phyloP scores from a whole-genome alignment of 176 grass and related monocot genomes.

The Avena sativa region DNA sequence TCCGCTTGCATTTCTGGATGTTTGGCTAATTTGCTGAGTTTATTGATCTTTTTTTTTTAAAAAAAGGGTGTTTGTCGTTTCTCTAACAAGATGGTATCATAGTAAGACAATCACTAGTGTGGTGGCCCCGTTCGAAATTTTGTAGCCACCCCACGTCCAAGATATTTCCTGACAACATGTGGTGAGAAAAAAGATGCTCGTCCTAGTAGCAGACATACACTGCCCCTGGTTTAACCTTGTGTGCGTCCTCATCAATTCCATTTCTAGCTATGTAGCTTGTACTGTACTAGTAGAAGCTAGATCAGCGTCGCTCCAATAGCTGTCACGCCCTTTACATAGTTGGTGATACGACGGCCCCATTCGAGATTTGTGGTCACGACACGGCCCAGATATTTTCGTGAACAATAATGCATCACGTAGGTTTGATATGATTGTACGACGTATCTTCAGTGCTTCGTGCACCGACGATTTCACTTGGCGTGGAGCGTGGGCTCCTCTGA shows the following conservation, averaged over 20 bases:
- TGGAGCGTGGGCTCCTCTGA: neutral
- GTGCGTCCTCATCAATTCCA: neutral
- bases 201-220: neutral
- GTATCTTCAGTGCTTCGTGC: neutral
- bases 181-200: constrained; percentile 3
- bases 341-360: neutral
- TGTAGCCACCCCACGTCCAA: neutral
- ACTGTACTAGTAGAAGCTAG: neutral
- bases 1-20: neutral
- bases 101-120: neutral
- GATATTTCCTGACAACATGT: neutral
- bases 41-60: too few relatives aligned
- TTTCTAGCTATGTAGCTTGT: neutral
- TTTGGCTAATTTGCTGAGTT: neutral
- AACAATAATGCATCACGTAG: neutral
- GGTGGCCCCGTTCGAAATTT: neutral
- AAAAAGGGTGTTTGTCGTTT: too few relatives aligned
- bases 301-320: neutral
- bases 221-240: neutral
- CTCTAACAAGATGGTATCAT: too few relatives aligned
- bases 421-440: neutral
- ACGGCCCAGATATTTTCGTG: neutral
- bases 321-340: too few relatives aligned
- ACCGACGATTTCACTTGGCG: neutral
- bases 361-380: neutral